These are phyloP conservation scores for Colletotrichum sp. DNA, from an alignment of 2,329 filamentous ascomycete genomes.

Conservation along the genomic window DNA sequence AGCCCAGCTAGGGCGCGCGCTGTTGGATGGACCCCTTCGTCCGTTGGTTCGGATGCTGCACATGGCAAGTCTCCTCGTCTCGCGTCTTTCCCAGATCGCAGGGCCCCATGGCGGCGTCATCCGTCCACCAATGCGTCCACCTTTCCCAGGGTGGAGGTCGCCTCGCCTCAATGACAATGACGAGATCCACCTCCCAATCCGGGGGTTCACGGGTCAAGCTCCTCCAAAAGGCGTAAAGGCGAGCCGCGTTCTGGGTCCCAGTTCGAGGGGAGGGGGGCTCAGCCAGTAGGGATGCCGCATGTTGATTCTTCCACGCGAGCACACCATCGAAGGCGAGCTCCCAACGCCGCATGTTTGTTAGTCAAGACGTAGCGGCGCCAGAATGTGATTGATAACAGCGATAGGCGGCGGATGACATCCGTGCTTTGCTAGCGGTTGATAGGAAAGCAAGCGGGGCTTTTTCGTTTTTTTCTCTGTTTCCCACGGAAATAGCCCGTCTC, in stretches of 20 bases:
- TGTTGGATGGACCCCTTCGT: not conserved
- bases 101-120: not conserved
- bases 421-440: not conserved
- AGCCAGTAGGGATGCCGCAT: not conserved
- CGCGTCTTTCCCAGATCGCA: not conserved
- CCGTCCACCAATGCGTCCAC: not conserved
- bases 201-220: not conserved
- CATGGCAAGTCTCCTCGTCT: not conserved
- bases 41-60: not conserved
- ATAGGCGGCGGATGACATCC: not conserved
- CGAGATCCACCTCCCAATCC: slow-evolving; percentile 1
- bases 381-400: not conserved
- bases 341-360: not conserved
- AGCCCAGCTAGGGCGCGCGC: not conserved
- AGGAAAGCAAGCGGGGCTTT: not conserved
- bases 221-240: not conserved
- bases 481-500: not conserved
- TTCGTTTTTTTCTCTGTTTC: not conserved
- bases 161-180: not conserved
- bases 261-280: not conserved
- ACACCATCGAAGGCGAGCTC: not conserved
- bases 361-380: not conserved
- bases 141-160: not conserved
- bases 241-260: not conserved
- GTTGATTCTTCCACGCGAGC: not conserved